Base-by-base conservation (phyloP, 2,329 filamentous ascomycete species). In the Talaromyces sp. region DNA sequence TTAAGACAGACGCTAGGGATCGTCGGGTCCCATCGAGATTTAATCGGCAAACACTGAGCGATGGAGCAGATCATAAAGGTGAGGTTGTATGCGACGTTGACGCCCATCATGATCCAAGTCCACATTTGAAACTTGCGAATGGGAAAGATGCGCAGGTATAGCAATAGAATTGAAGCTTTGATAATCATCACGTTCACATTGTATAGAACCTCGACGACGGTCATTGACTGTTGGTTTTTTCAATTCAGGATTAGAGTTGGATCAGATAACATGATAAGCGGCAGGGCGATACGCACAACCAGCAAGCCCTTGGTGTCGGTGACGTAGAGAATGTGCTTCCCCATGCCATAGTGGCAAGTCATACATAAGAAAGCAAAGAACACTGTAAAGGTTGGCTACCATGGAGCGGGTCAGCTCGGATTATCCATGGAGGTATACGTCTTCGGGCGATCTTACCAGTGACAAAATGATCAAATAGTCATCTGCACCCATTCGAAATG, bases 41-140 rank as follows among this genome's bases (percentile, higher is more conserved):
- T 55, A 9, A 77, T 65, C 0, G 76, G 77, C 6, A 60, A 63
- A 59, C 75, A 78, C 48, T 77, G 73, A 41, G 74, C 72, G 11
- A 71, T 63, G 51, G 76, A 75, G 24, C 71, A 67, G n/a, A 73
- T 57, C 8, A 74, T 54, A 56, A 76, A 76, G 2, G 66, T 62
- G 11, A 74, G 59, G 52, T 69, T 41, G 27, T 73, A 73, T 14
- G 62, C 46, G 4, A 71, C 31, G 14, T 71, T 72, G 14, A 74
- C 59, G 3, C 66, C 72, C 11, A 77, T 69, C 0, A 68, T 68
- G 17, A 70, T 57, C 26, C 70, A 75, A 3, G 68, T 65, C 8
- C 35, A 32, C 19, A 50, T 61, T n/a, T 61, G 60, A 35, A 60
- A 63, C 17, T 14, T 26, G 12, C 38, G 61, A 17, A 58, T 24